Evolutionary conservation across 2,329 filamentous ascomycete genomes (phyloP).

Genomic region (Sarocladiaceae sp.): DNA sequence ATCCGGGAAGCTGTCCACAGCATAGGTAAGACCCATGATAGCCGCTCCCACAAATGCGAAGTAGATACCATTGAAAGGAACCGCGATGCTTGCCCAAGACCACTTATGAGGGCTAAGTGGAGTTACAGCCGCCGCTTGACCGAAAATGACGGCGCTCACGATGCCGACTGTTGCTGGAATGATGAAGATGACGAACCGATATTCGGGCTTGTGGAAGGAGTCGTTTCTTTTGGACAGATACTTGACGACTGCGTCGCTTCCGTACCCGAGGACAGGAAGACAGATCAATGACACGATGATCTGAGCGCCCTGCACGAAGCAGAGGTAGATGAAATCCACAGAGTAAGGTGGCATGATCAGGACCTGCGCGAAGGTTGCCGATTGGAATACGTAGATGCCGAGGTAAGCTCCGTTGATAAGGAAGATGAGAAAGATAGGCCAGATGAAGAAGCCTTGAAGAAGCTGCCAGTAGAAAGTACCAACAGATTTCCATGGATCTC

Average conservation of each 20-base stretch:
- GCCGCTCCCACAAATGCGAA: constrained; percentile 22
- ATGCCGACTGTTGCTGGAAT: constrained; percentile 1
- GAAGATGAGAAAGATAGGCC: constrained; percentile 17
- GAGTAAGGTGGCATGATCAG: constrained; percentile 15
- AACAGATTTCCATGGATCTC: constrained; percentile 13
- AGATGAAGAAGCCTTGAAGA: constrained; percentile 13
- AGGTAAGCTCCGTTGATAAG: constrained; percentile 19
- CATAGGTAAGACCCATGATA: constrained; percentile 21
- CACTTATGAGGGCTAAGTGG: constrained; percentile 8
- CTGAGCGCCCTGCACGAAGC: constrained; percentile 16
- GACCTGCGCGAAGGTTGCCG: constrained; percentile 17
- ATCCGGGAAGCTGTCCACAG: constrained; percentile 21
- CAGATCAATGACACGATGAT: constrained; percentile 15
- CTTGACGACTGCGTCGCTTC: constrained; percentile 14
- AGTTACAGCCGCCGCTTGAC: constrained; percentile 3
- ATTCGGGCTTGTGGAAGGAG: constrained; percentile 1
- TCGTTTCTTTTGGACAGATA: background rate
- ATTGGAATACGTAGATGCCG: constrained; percentile 19
- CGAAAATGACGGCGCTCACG: constrained; percentile 10
- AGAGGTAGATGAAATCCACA: constrained; percentile 13
- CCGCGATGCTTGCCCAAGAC: constrained; percentile 15
- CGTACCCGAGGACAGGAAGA: constrained; percentile 16
- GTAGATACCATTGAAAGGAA: constrained; percentile 14
- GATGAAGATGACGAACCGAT: background rate
- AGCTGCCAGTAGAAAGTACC: constrained; percentile 15